Evolutionary conservation across 2,329 filamentous ascomycete species (phyloP), one percentile per base, ranked within the genome.

Genomic region (Akanthomyces uredinophilus): DNA sequence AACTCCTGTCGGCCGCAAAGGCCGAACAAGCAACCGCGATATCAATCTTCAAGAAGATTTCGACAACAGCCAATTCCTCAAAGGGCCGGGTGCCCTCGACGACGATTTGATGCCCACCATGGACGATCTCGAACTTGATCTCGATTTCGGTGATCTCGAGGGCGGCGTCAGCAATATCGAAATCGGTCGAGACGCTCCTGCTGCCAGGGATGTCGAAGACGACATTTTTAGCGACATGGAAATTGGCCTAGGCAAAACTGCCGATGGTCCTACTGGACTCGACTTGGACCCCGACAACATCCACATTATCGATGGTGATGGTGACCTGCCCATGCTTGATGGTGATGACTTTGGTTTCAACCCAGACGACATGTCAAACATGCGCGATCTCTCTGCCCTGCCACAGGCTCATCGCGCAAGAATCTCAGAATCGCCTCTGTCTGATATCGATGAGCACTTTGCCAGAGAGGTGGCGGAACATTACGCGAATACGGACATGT

Each of bases 111-210:
- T 87, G 59, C 81, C 79, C 6, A 79, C 81, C 61, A 79, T 81
- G 75, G 87, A 84, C 66, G 89, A 91, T 69, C 81, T 92, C 59
- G 89, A 89, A 61, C 80, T 92, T 32, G 84, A 90, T 66, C 78
- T 94, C 61, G 89, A 92, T 67, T 81, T 95, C 64, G 60, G 47
- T n/a, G 87, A 87, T 67, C 79, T 92, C 39, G 88, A 92, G 66
- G 83, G 92, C 64, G 85, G 83, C 39, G 83, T 76, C 22, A 83
- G 88, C 43, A 58, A 58, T 70, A 87, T 97, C 63, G 95, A 99
- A 87, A 82, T 92, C 68, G 95, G 94, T 70, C 90, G 94, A 87
- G 89, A 96, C 68, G 93, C 90, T 22, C 87, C 90, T 5, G 81
- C 85, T 18, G 81, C 88, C 27, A 82, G 85, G 51, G 79, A 86